These are phyloP conservation scores for Cucumis sativus DNA, from an alignment of 306 rosid species.

Conservation along the genomic window Cucumber_9930_V3 NC_026656.2:20252001-20252500, in stretches of 20 bases:
- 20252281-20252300: slow-evolving; percentile 37
- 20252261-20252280: slow-evolving; percentile 82
- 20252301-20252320: slow-evolving; percentile 80
- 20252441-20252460: slow-evolving; percentile 25
- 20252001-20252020: neutral
- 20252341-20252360: slow-evolving; percentile 63
- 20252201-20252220: slow-evolving; percentile 66
- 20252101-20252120: neutral
- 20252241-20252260: slow-evolving; percentile 51
- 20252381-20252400: slow-evolving; percentile 38
- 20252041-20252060: neutral
- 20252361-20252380: slow-evolving; percentile 54
- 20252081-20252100: neutral
- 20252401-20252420: slow-evolving; percentile 38
- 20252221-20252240: slow-evolving; percentile 66
- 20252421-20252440: slow-evolving; percentile 46
- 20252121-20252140: slow-evolving; percentile 56
- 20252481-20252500: slow-evolving; percentile 50
- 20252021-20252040: neutral
- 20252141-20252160: slow-evolving; percentile 21
- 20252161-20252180: slow-evolving; percentile 32
- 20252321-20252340: slow-evolving; percentile 67
- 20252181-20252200: slow-evolving; percentile 48
- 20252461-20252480: slow-evolving; percentile 35
- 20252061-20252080: neutral